These are phyloP conservation scores for Forsythia viridissima DNA, from an alignment of 257 asterid genomes.

Conservation along the genomic window DNA sequence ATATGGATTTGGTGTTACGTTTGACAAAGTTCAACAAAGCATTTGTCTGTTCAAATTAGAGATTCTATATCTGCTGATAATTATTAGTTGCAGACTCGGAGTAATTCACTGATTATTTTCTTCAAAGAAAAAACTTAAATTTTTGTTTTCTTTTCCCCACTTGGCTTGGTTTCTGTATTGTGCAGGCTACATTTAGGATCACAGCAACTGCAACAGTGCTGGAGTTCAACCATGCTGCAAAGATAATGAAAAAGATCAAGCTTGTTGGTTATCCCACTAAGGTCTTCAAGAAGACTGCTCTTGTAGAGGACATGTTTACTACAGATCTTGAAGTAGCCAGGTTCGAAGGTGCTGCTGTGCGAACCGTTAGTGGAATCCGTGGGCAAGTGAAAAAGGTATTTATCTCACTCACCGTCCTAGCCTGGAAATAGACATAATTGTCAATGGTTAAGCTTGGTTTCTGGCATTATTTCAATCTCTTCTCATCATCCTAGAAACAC, in stretches of 20 bases:
- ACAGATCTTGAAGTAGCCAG: constrained; percentile 99
- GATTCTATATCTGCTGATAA: background rate
- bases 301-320: constrained; percentile 92
- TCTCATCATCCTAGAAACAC: background rate
- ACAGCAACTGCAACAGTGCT: constrained; percentile 87
- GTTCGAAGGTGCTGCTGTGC: constrained; percentile 93
- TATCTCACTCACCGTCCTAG: constrained; percentile 3
- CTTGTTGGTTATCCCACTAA: constrained; percentile 88
- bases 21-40: background rate
- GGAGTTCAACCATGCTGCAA: constrained; percentile 92
- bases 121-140: background rate
- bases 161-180: constrained; percentile 18
- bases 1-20: background rate
- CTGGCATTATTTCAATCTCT: background rate
- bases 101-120: background rate
- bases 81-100: background rate
- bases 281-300: constrained; percentile 93
- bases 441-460: constrained; percentile 1
- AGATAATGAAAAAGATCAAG: constrained; percentile 85
- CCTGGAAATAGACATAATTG: background rate
- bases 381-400: constrained; percentile 97
- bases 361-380: constrained; percentile 94
- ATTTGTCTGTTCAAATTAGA: background rate
- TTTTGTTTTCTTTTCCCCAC: background rate
- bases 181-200: constrained; percentile 89